Evolutionary conservation across 2,329 filamentous ascomycete genomes (phyloP), one percentile per base, ranked within the genome.

Genomic region (Trichoderma cornu-damae): DNA sequence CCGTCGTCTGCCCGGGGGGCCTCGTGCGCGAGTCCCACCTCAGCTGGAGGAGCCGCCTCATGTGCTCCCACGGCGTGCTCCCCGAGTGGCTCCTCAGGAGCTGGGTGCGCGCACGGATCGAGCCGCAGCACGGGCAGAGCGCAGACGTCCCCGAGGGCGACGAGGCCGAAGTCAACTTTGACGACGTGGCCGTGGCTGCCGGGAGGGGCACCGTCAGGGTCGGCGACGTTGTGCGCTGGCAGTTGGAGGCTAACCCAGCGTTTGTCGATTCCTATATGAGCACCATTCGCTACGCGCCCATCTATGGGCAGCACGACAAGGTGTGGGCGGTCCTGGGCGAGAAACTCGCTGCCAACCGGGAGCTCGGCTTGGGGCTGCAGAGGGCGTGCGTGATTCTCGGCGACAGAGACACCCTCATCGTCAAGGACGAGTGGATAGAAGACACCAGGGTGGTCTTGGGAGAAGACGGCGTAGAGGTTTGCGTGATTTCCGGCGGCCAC

Each of bases 231-330:
- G 83, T 90, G 48, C 71, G 75, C 44, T 91, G 88, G 86, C 89
- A 93, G 70, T 72, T 90, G 18, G 73, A 77, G 34, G 67, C 80
- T 26, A 87, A 93, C 67, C 66, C 69, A 1, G 89, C 87, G 0
- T 92, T 90, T 65, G 75, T 90, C 4, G 75, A 77, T 2, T 81
- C 88, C 0, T 91, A 91, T 65, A 79, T 90, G 65, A 88, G 83
- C 58, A 84, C 81, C 28, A 86, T 93, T 63, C 79, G 84, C 18
- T 73, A 87, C 65, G 86, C 85, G 2, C 89, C 89, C 0, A 83
- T 92, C 20, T 82, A 86, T 60, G 78, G 79, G 11, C 80, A 87
- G 61, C 67, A 69, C 30, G 75, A 77, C 8, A 75, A 75, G 35
- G 76, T 82, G 40, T 93, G 88, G 88, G 67, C 68, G 22, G 70